A percentile compares a stretch with the other conserved stretches of the same genome.
phyloP scores from a whole-genome alignment of 2,329 filamentous ascomycete species.

The Diaporthe caulivora region DNA sequence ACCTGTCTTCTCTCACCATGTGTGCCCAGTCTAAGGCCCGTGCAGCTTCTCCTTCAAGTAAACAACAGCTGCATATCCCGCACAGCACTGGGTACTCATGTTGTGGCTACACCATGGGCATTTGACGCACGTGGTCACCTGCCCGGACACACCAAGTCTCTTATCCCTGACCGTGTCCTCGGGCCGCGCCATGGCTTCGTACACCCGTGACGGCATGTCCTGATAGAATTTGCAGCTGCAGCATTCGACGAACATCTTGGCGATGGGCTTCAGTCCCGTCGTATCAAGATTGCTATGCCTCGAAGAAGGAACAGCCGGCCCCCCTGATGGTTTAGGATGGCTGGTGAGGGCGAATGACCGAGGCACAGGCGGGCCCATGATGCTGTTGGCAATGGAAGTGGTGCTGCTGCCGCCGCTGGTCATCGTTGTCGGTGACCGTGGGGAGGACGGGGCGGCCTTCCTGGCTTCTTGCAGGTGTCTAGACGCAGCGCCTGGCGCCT shows the following conservation, averaged over 20 bases:
- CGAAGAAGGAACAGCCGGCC: conserved; percentile 14
- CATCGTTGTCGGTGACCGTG: conserved; percentile 41
- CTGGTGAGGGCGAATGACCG: conserved; percentile 32
- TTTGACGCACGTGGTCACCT: conserved; percentile 71
- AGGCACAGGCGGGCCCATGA: conserved; percentile 30
- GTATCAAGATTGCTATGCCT: conserved; percentile 38
- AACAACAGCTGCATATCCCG: conserved; percentile 76
- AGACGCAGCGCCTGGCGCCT: conserved; percentile 45
- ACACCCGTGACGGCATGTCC: conserved; percentile 74
- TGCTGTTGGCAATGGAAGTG: conserved; percentile 31
- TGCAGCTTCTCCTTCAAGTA: conserved; percentile 75
- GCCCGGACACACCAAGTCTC: conserved; percentile 64
- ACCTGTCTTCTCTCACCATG: conserved; percentile 33
- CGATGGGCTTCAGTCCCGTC: conserved; percentile 55
- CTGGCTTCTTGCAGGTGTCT: conserved; percentile 53
- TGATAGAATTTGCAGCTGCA: conserved; percentile 74
- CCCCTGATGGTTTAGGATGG: conserved; percentile 14
- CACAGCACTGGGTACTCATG: conserved; percentile 77
- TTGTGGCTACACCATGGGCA: conserved; percentile 81
- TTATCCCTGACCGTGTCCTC: conserved; percentile 66
- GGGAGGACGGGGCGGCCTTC: conserved; percentile 46
- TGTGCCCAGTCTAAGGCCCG: conserved; percentile 31
- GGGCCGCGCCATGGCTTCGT: conserved; percentile 73
- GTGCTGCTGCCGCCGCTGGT: conserved; percentile 27
- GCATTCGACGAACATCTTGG: conserved; percentile 76